Conservation (phyloP, 331 rosid genomes). For the Cucumis variabilis region DNA sequence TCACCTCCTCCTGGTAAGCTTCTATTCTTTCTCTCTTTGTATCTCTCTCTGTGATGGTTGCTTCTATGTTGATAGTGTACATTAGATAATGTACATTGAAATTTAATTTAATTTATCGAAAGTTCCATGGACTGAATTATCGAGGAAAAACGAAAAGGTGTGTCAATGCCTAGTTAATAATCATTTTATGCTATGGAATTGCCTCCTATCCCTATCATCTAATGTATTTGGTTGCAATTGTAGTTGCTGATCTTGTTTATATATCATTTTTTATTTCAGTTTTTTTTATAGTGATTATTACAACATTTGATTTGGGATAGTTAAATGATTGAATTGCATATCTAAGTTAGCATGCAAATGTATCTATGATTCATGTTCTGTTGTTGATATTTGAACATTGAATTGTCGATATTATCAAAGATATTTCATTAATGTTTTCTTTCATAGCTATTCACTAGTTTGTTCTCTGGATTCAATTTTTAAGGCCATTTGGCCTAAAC, state of each 20-base stretch:
- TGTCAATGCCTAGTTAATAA: slow-evolving; percentile 18
- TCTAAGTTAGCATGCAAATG: not conserved
- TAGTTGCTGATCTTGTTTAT: slow-evolving; percentile 14
- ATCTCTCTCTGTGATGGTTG: too few species aligned
- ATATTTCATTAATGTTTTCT: not conserved
- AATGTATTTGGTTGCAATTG: slow-evolving; percentile 16
- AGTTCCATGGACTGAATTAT: too few species aligned
- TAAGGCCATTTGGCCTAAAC: not conserved
- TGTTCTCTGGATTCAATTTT: not conserved
- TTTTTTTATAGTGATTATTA: not conserved
- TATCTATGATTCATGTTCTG: not conserved
- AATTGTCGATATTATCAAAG: not conserved
- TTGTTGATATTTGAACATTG: not conserved
- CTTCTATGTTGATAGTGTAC: too few species aligned
- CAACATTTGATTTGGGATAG: not conserved
- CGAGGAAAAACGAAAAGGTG: not conserved
- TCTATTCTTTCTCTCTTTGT: too few species aligned
- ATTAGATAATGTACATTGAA: too few species aligned
- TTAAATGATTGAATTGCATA: not conserved
- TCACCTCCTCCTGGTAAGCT: too few species aligned
- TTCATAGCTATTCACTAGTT: not conserved
- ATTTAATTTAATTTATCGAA: too few species aligned
- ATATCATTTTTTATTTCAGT: not conserved
- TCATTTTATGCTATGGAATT: slow-evolving; percentile 10
- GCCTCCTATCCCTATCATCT: not conserved